These are phyloP conservation scores for Trypanosomatidae sp. DNA, from an alignment of 208 protist genomes.

Conservation along the genomic window DNA sequence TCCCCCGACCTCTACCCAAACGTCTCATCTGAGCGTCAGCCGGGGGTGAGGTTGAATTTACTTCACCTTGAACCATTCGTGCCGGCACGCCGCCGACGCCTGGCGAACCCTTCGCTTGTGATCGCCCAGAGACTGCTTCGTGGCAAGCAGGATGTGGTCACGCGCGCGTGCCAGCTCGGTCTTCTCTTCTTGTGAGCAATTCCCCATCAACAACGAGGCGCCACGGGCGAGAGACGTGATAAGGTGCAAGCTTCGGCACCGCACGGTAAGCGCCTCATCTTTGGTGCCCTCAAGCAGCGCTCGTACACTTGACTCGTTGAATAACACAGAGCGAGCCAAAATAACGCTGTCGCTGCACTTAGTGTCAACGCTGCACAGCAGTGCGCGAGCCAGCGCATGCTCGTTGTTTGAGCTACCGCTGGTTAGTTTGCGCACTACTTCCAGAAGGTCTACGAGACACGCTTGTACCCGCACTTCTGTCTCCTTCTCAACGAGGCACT, in stretches of 20 bases:
- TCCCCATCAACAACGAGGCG: conserved; percentile 1
- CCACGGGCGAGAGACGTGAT: conserved; percentile 20
- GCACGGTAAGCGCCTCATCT: conserved; percentile 9
- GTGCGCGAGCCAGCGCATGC: conserved; percentile 10
- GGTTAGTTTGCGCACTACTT: conserved; percentile 10
- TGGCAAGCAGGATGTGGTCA: conserved; percentile 34
- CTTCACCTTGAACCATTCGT: conserved; percentile 63
- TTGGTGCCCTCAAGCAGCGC: conserved; percentile 17
- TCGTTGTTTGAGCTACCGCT: not conserved
- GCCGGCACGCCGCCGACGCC: conserved; percentile 51
- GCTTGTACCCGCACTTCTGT: conserved; percentile 16
- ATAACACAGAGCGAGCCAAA: conserved; percentile 16
- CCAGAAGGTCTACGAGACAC: conserved; percentile 12
- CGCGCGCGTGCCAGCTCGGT: conserved; percentile 11
- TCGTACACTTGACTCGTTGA: conserved; percentile 6
- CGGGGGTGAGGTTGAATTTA: not conserved
- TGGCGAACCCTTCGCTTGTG: conserved; percentile 63
- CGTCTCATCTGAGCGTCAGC: not conserved
- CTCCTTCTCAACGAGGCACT: conserved; percentile 23
- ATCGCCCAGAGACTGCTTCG: conserved; percentile 44
- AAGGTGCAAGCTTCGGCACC: conserved; percentile 29
- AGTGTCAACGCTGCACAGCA: conserved; percentile 22
- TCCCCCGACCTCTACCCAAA: not conserved
- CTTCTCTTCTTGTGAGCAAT: conserved; percentile 14
- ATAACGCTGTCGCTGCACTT: conserved; percentile 12